phyloP scores from a whole-genome alignment of 177 flowering plant genomes.

The Vitis hybrid region DNA sequence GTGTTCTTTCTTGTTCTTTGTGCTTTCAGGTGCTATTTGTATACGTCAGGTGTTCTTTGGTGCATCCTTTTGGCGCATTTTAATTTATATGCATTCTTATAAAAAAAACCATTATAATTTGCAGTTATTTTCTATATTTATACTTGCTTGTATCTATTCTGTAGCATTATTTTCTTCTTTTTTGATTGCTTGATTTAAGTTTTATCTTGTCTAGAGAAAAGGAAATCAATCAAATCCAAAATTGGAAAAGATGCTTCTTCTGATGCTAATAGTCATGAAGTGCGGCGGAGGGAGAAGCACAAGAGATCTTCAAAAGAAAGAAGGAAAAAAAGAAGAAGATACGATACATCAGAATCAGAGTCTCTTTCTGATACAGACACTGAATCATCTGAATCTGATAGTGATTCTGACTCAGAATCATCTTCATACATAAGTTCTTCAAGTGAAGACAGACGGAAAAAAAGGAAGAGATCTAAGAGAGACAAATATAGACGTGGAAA shows the following conservation, averaged over 20 bases:
- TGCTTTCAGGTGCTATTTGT: too few species aligned
- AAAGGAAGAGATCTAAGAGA: slow-evolving; percentile 67
- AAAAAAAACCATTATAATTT: not conserved
- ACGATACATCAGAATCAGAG: slow-evolving; percentile 70
- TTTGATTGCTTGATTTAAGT: not conserved
- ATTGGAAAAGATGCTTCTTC: slow-evolving; percentile 44
- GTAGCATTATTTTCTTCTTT: not conserved
- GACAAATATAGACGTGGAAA: slow-evolving; percentile 56
- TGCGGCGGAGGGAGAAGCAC: slow-evolving; percentile 47
- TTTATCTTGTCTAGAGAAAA: slow-evolving; percentile 42
- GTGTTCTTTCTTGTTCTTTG: too few species aligned
- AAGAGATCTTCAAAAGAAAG: slow-evolving; percentile 66
- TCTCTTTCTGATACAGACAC: slow-evolving; percentile 66
- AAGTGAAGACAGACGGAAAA: slow-evolving; percentile 70
- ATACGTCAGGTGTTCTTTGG: too few species aligned
- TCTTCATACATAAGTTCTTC: slow-evolving; percentile 78
- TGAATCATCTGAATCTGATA: slow-evolving; percentile 64
- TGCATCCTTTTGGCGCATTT: too few species aligned
- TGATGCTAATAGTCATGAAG: slow-evolving; percentile 46
- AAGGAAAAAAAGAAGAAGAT: slow-evolving; percentile 58
- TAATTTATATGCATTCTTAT: too few species aligned
- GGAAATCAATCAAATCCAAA: slow-evolving; percentile 44
- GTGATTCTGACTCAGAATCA: slow-evolving; percentile 54
- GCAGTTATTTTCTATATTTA: too few species aligned
- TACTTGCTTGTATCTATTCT: not conserved